Percentiles rank a stretch among this genome's conserved stretches.
These are phyloP conservation scores for Tremellales sp. DNA, from an alignment of 1,284 basidiomycete genomes.

Conservation along the genomic window DNA sequence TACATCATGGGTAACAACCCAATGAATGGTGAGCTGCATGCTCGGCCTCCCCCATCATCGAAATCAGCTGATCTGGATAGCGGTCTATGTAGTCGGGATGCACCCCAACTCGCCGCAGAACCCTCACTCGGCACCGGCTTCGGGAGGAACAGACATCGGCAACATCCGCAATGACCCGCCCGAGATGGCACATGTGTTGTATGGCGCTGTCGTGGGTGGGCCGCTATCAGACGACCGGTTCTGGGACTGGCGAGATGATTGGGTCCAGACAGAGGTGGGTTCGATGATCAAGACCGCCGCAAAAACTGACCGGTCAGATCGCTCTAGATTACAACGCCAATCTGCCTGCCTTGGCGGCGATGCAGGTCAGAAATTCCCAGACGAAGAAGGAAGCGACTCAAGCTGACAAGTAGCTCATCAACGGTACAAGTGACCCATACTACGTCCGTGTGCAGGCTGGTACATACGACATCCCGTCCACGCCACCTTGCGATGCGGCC, in stretches of 20 bases:
- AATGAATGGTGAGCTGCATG: slow-evolving; percentile 11
- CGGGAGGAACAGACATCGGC: slow-evolving; percentile 64
- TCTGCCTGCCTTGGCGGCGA: slow-evolving; percentile 70
- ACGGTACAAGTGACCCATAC: slow-evolving; percentile 61
- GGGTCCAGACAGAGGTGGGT: slow-evolving; percentile 39
- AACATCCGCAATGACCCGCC: slow-evolving; percentile 67
- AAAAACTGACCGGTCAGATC: neutral
- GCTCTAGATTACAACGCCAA: slow-evolving; percentile 70
- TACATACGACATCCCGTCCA: slow-evolving; percentile 63
- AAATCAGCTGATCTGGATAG: slow-evolving; percentile 12
- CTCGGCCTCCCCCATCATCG: neutral
- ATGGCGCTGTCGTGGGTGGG: slow-evolving; percentile 83
- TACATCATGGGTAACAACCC: slow-evolving; percentile 64
- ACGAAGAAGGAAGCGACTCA: neutral
- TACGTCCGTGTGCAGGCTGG: slow-evolving; percentile 66
- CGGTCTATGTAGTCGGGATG: slow-evolving; percentile 59
- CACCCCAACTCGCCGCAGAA: slow-evolving; percentile 87
- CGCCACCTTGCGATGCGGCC: slow-evolving; percentile 69
- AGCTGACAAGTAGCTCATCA: slow-evolving; percentile 16
- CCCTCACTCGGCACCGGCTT: slow-evolving; percentile 81
- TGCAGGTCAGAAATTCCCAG: slow-evolving; percentile 31
- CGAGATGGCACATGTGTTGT: slow-evolving; percentile 68
- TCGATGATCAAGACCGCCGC: neutral
- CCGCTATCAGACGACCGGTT: slow-evolving; percentile 71
- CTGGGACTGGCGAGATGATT: slow-evolving; percentile 69